Evolutionary conservation across 2,329 filamentous ascomycete genomes (phyloP).

Genomic region (Hansfordia pulvinata): DNA sequence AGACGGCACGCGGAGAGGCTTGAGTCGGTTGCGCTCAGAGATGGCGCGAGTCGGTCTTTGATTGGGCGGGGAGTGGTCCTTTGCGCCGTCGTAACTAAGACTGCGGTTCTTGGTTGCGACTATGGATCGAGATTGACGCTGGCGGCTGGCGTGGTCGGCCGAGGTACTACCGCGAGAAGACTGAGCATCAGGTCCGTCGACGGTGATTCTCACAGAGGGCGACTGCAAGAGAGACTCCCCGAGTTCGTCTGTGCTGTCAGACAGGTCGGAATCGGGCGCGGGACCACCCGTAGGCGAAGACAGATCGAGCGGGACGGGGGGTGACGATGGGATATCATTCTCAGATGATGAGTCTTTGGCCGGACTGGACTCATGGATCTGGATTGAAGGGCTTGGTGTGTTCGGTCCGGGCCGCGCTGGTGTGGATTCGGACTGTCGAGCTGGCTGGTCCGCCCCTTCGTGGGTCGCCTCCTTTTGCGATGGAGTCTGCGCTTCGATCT

Average conservation of each 20-base stretch:
- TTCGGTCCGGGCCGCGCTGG: too few relatives aligned
- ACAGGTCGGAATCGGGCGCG: neutral
- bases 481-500: too few relatives aligned
- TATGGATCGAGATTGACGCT: constrained; percentile 5
- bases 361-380: constrained; percentile 13
- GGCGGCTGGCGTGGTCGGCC: constrained; percentile 4
- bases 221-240: too few relatives aligned
- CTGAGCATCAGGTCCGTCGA: too few relatives aligned
- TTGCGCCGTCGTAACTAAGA: constrained; percentile 7
- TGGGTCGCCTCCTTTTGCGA: too few relatives aligned
- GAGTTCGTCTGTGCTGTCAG: neutral
- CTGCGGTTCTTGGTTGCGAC: constrained; percentile 3
- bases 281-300: constrained; percentile 7
- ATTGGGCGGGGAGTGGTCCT: constrained; percentile 3
- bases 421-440: too few relatives aligned
- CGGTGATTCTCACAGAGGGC: constrained; percentile 8
- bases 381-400: constrained; percentile 10
- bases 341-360: constrained; percentile 5
- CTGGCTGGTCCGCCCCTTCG: too few relatives aligned
- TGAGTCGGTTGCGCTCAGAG: too few relatives aligned
- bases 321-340: constrained; percentile 1
- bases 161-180: constrained; percentile 4
- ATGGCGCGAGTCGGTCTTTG: too few relatives aligned
- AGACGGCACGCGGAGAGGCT: too few relatives aligned
- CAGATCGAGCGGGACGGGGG: constrained; percentile 6